phyloP scores from a whole-genome alignment of 2,329 filamentous ascomycete species.

The Trichoderma pleuroti region DNA sequence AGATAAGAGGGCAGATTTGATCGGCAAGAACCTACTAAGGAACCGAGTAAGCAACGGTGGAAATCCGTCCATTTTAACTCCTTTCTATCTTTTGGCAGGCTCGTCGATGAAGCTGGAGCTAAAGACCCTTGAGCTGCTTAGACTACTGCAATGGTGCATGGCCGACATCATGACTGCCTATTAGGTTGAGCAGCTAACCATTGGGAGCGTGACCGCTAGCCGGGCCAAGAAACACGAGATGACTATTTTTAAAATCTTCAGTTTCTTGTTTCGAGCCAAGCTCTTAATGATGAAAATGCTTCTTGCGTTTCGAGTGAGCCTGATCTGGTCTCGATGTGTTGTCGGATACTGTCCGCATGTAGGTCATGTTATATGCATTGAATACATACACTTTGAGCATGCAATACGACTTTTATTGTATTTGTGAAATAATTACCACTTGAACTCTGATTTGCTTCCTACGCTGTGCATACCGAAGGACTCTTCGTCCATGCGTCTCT shows the following conservation, averaged over 20 bases:
- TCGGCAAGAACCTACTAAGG: no score
- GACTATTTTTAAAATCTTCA: not conserved
- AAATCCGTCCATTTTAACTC: not conserved
- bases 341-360: not conserved
- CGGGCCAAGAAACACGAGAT: not conserved
- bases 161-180: not conserved
- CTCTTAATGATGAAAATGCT: not conserved
- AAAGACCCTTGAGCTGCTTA: not conserved
- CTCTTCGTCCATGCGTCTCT: not conserved
- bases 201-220: not conserved
- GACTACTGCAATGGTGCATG: not conserved
- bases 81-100: not conserved
- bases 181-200: not conserved
- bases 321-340: not conserved
- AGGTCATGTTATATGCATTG: not conserved
- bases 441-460: not conserved
- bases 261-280: not conserved
- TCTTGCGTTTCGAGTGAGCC: not conserved
- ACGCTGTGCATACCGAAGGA: not conserved
- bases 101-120: not conserved
- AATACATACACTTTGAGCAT: not conserved
- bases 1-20: not conserved
- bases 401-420: no score
- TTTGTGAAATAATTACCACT: not conserved
- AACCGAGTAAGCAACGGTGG: not conserved